These are phyloP conservation scores for Aquilaria malaccensis DNA, from an alignment of 345 rosid species.

Conservation along the genomic window DNA sequence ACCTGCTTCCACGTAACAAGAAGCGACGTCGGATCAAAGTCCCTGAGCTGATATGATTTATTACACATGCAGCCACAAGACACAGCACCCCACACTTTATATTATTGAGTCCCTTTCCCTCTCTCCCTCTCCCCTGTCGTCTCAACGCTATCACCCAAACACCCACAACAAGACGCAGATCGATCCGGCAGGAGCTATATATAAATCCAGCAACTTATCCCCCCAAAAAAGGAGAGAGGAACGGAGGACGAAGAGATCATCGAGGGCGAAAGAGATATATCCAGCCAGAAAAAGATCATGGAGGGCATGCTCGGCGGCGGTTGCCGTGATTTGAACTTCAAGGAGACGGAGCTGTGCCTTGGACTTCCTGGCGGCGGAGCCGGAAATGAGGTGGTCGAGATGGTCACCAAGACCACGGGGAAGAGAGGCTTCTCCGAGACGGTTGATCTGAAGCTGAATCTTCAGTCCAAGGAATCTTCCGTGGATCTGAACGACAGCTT, in stretches of 20 bases:
- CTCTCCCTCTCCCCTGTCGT: conserved; percentile 10
- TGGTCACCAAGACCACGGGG: conserved; percentile 32
- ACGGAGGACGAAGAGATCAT: not conserved
- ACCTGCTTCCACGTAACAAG: conserved; percentile 21
- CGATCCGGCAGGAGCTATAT: not conserved
- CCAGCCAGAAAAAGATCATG: conserved; percentile 18
- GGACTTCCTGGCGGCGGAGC: conserved; percentile 50
- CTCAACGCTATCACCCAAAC: conserved; percentile 9
- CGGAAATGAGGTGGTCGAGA: conserved; percentile 7
- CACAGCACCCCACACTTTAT: conserved; percentile 22
- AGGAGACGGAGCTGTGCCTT: conserved; percentile 68
- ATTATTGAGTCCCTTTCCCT: conserved; percentile 24
- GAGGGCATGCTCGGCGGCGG: conserved; percentile 17
- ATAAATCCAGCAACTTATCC: not conserved
- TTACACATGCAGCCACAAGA: conserved; percentile 30
- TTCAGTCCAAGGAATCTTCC: conserved; percentile 30
- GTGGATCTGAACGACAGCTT: conserved; percentile 35
- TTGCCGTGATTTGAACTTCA: conserved; percentile 32
- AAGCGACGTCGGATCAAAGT: conserved; percentile 10
- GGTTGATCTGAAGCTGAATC: conserved; percentile 67
- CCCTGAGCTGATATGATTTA: conserved; percentile 19
- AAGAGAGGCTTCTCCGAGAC: conserved; percentile 79
- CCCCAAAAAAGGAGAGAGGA: conserved; percentile 1
- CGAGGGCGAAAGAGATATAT: conserved; percentile 4
- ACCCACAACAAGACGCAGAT: not conserved